phyloP scores from a whole-genome alignment of 2,329 filamentous ascomycete genomes.

The Tolypocladium capitatum region DNA sequence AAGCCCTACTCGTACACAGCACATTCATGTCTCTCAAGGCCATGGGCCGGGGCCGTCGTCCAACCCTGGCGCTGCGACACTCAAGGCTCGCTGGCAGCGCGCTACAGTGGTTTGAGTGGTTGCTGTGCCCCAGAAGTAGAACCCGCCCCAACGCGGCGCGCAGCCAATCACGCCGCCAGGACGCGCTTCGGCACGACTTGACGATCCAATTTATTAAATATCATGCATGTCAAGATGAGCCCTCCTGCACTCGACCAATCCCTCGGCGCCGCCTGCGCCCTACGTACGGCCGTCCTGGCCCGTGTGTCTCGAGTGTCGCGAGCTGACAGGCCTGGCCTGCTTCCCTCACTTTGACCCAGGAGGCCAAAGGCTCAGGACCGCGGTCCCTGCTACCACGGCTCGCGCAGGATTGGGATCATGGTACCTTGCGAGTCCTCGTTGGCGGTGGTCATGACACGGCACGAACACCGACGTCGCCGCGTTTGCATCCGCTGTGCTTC shows the following conservation, averaged over 20 bases:
- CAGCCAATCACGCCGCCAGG: constrained; percentile 5
- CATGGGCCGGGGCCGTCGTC: not conserved
- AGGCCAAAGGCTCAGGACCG: not conserved
- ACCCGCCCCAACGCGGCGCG: not conserved
- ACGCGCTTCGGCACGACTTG: constrained; percentile 8
- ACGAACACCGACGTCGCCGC: not conserved
- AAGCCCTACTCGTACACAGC: no score
- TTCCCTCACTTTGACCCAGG: not conserved
- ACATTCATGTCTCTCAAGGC: no score
- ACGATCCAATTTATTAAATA: constrained; percentile 4
- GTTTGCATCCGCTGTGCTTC: not conserved
- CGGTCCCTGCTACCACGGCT: not conserved
- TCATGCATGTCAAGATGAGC: constrained; percentile 12
- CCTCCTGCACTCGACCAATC: constrained; percentile 4
- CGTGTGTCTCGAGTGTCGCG: not conserved
- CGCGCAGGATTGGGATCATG: not conserved
- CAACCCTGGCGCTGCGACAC: not conserved
- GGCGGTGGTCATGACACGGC: not conserved
- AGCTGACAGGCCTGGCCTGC: not conserved
- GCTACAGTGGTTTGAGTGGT: not conserved
- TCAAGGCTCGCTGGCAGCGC: not conserved
- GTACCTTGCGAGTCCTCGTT: no score
- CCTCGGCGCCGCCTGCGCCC: not conserved
- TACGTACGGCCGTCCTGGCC: not conserved
- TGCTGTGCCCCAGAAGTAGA: not conserved